phyloP scores from a whole-genome alignment of 495 filamentous ascomycete species.

The Viridothelium virens region DNA sequence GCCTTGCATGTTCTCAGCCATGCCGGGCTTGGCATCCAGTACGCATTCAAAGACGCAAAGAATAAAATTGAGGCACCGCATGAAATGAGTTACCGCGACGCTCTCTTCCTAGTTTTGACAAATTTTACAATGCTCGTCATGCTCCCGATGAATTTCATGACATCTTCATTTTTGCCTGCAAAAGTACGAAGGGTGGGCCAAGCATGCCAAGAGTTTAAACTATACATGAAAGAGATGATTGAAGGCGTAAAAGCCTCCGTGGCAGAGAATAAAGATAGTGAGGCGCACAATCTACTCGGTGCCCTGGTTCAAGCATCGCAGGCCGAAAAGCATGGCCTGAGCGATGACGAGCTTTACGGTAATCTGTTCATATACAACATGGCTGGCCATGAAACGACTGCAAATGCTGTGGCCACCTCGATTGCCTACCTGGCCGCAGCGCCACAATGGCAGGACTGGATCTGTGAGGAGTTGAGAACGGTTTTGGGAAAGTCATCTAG shows the following conservation, averaged over 20 bases:
- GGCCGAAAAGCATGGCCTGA: constrained; percentile 18
- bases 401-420: constrained; percentile 24
- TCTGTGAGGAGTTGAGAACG: constrained; percentile 20
- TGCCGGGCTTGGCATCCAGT: constrained; percentile 20
- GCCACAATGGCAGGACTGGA: constrained; percentile 23
- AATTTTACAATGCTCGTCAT: constrained; percentile 9
- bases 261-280: constrained; percentile 1
- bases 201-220: constrained; percentile 13
- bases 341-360: constrained; percentile 26
- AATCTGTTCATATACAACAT: constrained; percentile 28
- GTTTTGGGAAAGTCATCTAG: background rate
- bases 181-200: constrained; percentile 1
- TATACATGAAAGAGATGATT: constrained; percentile 25
- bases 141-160: background rate
- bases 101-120: constrained; percentile 18
- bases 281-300: constrained; percentile 23
- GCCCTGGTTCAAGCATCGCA: constrained; percentile 22
- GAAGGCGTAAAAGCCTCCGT: constrained; percentile 13
- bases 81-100: constrained; percentile 21
- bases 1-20: constrained; percentile 22
- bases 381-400: constrained; percentile 28
- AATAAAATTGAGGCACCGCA: constrained; percentile 9
- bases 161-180: background rate
- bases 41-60: constrained; percentile 16
- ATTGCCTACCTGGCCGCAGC: constrained; percentile 19